phyloP scores from a whole-genome alignment of 805 yeast genomes.

The Suhomyces faveliae region DNA sequence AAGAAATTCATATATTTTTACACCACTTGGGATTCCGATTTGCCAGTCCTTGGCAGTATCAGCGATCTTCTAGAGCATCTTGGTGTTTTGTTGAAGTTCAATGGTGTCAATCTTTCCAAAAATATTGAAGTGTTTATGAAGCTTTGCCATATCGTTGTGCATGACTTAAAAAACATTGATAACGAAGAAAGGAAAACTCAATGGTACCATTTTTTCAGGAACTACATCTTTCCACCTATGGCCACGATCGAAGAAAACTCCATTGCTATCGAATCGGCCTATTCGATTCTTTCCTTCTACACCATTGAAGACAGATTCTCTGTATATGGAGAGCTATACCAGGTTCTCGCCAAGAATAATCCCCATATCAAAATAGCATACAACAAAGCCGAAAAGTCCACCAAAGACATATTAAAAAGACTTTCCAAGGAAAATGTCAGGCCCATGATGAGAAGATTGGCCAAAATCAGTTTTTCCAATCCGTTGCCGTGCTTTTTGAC shows the following conservation, averaged over 20 bases:
- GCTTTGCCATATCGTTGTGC: constrained; percentile 57
- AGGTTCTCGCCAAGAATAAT: constrained; percentile 54
- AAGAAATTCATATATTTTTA: constrained; percentile 43
- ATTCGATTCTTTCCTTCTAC: constrained; percentile 49
- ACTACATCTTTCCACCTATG: constrained; percentile 64
- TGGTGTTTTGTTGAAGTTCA: constrained; percentile 48
- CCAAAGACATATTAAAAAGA: constrained; percentile 75
- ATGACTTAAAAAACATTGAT: constrained; percentile 29
- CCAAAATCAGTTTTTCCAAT: constrained; percentile 69
- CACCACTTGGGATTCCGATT: constrained; percentile 44
- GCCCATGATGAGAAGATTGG: constrained; percentile 68
- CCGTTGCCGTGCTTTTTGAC: constrained; percentile 77
- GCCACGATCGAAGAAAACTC: constrained; percentile 55
- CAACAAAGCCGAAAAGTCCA: constrained; percentile 70
- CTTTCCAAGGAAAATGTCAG: constrained; percentile 76
- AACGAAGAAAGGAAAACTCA: constrained; percentile 9
- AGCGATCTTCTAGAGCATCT: constrained; percentile 50
- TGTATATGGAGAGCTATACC: constrained; percentile 75
- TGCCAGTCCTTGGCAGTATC: constrained; percentile 36
- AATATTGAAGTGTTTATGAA: constrained; percentile 51
- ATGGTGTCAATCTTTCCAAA: constrained; percentile 55
- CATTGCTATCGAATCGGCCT: constrained; percentile 60
- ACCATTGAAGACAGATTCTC: constrained; percentile 66
- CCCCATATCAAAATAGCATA: constrained; percentile 57
- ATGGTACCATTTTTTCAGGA: constrained; percentile 64